Conservation (phyloP, 208 protist genomes). For the Trypanosoma conorhini region DNA sequence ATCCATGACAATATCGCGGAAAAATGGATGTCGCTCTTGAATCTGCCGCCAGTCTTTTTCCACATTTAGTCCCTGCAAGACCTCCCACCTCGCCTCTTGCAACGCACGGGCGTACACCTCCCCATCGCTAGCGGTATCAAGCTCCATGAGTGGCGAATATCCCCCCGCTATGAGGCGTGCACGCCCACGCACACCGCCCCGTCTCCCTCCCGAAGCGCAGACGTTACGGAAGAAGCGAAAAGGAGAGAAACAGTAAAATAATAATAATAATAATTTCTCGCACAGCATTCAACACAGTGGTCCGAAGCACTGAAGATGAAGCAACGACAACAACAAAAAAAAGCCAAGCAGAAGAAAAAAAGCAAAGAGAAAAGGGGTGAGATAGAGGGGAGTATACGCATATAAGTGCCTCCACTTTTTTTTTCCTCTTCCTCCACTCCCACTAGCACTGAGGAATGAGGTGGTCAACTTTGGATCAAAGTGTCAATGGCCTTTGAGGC, state of each 20-base stretch:
- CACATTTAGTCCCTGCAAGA: constrained; percentile 19
- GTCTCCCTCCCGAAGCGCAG: neutral
- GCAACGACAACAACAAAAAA: neutral
- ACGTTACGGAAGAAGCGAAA: neutral
- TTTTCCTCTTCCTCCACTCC: neutral
- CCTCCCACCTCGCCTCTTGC: constrained; percentile 12
- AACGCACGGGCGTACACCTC: constrained; percentile 14
- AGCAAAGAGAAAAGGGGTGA: neutral
- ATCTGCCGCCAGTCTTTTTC: constrained; percentile 38
- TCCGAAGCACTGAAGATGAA: neutral
- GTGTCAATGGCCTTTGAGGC: constrained; percentile 37
- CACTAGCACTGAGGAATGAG: neutral
- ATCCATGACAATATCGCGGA: constrained; percentile 63
- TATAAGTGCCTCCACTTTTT: neutral
- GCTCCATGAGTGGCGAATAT: constrained; percentile 13
- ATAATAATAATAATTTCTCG: neutral
- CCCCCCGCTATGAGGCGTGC: neutral
- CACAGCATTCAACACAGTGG: neutral
- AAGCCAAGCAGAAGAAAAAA: neutral
- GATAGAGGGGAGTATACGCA: too few species aligned
- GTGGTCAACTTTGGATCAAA: constrained; percentile 22
- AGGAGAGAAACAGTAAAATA: neutral
- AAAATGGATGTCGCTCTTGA: constrained; percentile 48
- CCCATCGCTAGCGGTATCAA: constrained; percentile 20
- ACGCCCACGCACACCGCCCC: neutral